Evolutionary conservation across 2,329 filamentous ascomycete genomes (phyloP), one percentile per base, ranked within the genome.

Genomic region (Xylariaceae sp.): DNA sequence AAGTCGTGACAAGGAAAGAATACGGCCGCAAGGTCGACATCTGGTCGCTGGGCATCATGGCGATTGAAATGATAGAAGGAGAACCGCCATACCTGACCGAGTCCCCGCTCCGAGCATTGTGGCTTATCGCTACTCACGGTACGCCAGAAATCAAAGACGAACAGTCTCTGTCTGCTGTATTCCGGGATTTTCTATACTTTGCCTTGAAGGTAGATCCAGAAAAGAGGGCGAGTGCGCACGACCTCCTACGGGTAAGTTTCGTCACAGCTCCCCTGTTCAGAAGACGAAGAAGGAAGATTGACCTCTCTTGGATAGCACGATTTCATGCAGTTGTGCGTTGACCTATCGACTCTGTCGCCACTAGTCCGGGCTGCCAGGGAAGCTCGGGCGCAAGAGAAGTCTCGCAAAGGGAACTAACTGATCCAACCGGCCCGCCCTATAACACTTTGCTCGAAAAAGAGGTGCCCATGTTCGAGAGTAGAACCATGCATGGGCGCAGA

Each of bases 11-110:
- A 5, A 76, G 89, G 29, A 97, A 97, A 64, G 92, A 97, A 66
- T 98, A 98, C 64, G 92, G 92, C 50, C 84, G 90, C 47, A 98
- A 97, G 65, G 90, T 98, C 38, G 92, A 98, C 59, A 96, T 98
- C 52, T 98, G 92, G 92, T 94, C 87, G 43, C 70, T 98, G 31
- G 92, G 92, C 43, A 98, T 98, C 67, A 97, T 98, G 92, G 88
- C 92, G 6, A 97, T 98, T 56, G 92, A 98, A 65, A 98, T 98
- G 92, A 95, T 98, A 50, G 92, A 97, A 67, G 92, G 90, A 60
- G 92, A 97, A 63, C 92, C 92, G 9, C 92, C 92, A 16, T 98
- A 97, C 60, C 73, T 98, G 43, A 97, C 89, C 27, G 92, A 98
- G 63, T 94, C 88, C 26, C 92, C 92, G 4, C 73, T 98, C 16